phyloP scores from a whole-genome alignment of 768 basidiomycete genomes.

The Tulasnella calospora region DNA sequence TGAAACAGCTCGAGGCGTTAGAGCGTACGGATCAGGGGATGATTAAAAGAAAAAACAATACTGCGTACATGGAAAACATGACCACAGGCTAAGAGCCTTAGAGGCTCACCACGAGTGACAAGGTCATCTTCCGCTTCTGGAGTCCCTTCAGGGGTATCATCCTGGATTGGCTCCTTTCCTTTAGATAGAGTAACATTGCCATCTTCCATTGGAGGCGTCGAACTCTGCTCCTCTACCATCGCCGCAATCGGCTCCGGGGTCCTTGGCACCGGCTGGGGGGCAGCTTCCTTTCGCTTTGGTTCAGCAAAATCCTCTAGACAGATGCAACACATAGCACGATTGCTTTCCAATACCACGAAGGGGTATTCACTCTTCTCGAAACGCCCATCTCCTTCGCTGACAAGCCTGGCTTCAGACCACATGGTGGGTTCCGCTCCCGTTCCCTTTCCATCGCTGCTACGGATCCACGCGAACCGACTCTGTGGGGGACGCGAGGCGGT shows the following conservation, averaged over 20 bases:
- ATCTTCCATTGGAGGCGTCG: not conserved
- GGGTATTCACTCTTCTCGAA: slow-evolving; percentile 76
- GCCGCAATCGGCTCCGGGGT: not conserved
- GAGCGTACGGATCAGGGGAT: slow-evolving; percentile 8
- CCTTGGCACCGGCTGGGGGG: not conserved
- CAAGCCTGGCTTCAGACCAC: not conserved
- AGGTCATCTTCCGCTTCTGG: slow-evolving; percentile 31
- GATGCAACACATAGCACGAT: slow-evolving; percentile 79
- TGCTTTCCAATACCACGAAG: slow-evolving; percentile 74
- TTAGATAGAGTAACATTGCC: slow-evolving; percentile 35
- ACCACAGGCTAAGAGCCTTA: slow-evolving; percentile 70
- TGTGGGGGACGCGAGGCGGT: not conserved
- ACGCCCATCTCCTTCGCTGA: slow-evolving; percentile 59
- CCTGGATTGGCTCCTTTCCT: slow-evolving; percentile 28
- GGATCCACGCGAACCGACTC: not conserved
- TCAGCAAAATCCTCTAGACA: slow-evolving; percentile 82
- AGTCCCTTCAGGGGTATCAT: slow-evolving; percentile 30
- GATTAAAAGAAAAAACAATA: not conserved
- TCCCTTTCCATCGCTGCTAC: not conserved
- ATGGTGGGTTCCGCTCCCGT: not conserved
- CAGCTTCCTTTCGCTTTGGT: slow-evolving; percentile 39
- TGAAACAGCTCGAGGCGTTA: slow-evolving; percentile 35
- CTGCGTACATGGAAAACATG: slow-evolving; percentile 84
- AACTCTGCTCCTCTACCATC: not conserved
- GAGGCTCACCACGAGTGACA: slow-evolving; percentile 51